Percentiles rank a stretch among this genome's conserved stretches.
Conservation (phyloP, 2,329 filamentous ascomycete species). For the Fusarium sublunatum region DNA sequence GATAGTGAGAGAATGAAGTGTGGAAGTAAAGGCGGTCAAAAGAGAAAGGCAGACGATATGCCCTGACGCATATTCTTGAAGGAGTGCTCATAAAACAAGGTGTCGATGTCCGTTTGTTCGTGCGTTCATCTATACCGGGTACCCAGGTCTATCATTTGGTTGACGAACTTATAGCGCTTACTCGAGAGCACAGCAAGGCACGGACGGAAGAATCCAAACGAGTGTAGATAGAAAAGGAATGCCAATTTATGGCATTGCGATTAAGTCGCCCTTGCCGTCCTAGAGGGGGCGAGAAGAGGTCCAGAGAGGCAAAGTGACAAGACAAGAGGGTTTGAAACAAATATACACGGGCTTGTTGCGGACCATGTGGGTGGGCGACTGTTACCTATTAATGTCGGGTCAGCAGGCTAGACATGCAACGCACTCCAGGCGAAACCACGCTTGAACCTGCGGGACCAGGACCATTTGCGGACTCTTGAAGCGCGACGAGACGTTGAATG, state of each 20-base stretch:
- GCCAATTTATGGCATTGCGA: conserved; percentile 45
- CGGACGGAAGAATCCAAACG: conserved; percentile 34
- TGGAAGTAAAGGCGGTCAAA: conserved; percentile 28
- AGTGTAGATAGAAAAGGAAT: conserved; percentile 38
- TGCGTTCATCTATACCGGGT: conserved; percentile 43
- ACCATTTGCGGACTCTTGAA: conserved; percentile 36
- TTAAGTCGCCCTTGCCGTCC: conserved; percentile 41
- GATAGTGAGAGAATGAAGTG: conserved; percentile 31
- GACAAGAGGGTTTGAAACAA: conserved; percentile 46
- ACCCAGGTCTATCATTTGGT: conserved; percentile 42
- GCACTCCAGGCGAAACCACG: conserved; percentile 38
- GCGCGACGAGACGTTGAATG: conserved; percentile 44
- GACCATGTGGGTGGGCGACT: conserved; percentile 40
- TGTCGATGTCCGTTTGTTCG: conserved; percentile 36
- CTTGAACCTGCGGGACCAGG: conserved; percentile 42
- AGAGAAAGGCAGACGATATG: conserved; percentile 25
- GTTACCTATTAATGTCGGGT: conserved; percentile 47
- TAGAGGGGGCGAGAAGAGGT: conserved; percentile 38
- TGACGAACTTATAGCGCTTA: conserved; percentile 27
- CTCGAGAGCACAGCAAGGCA: conserved; percentile 27
- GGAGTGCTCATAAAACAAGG: conserved; percentile 36
- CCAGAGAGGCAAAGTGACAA: conserved; percentile 28
- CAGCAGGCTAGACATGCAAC: conserved; percentile 44
- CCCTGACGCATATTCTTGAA: conserved; percentile 41
- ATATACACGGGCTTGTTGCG: conserved; percentile 35